Evolutionary conservation across 805 yeast species (phyloP), one percentile per base, ranked within the genome.

Genomic region (Ogataea paraovalis): DNA sequence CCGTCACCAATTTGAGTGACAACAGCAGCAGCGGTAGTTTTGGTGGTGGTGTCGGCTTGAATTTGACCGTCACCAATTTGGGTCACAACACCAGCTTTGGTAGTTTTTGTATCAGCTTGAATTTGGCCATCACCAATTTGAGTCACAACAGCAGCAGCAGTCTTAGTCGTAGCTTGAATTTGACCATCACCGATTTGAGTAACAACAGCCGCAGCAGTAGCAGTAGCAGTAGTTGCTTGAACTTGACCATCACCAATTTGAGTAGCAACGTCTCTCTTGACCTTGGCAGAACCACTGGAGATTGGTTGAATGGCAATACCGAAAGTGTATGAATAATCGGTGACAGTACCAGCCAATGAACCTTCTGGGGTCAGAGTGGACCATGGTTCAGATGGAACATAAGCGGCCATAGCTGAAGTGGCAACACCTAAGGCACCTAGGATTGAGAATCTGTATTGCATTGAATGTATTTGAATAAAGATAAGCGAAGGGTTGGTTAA

Each of bases 241-340:
- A 70, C 55, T 55, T 71, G 74, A 46, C 74, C 74, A 48, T 70
- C 75, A 54, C 67, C 67, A 40, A 72, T 72, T 59, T 71, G 76
- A 54, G 68, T 59, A 41, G 71, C 71, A 27, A 57, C 64, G 42
- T 64, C 74, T 57, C 65, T 53, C 66, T 58, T 54, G 55, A 44
- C 46, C 61, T 51, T 50, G 34, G 54, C 48, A 32, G 56, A 43
- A 27, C 46, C 32, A 19, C 58, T 52, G 42, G 78, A 47, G 41
- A 76, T 56, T 50, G 85, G 78, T 53, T 73, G 68, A 53, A 85
- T 80, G 50, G 85, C 85, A 59, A 85, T 83, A 70, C 91, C 92
- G 59, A 85, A 85, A 43, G 75, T 62, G 40, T 70, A 63, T 32
- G 78, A 48, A 74, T 77, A 78, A 57, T 79, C 79, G 42, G 87